Conservation (phyloP, 768 basidiomycete genomes). For the Serendipita indica region DNA sequence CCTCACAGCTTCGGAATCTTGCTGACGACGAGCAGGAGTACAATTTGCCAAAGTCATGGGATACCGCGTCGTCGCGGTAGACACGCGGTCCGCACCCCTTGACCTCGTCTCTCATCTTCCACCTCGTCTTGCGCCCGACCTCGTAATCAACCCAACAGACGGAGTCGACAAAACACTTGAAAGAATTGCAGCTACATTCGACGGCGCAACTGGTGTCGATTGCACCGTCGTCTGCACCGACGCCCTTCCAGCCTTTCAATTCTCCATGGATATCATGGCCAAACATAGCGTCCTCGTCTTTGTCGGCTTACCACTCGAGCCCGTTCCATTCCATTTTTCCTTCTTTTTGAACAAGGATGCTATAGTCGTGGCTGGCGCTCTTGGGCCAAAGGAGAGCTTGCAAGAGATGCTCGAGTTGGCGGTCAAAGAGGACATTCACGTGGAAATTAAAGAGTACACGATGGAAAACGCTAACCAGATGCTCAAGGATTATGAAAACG, state of each 20-base stretch:
- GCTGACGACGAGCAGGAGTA: constrained; percentile 10
- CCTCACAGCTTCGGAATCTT: background rate
- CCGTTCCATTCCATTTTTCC: constrained; percentile 11
- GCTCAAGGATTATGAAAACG: background rate
- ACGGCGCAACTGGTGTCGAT: constrained; percentile 10
- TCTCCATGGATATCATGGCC: constrained; percentile 12
- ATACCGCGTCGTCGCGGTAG: constrained; percentile 14
- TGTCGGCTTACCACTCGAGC: constrained; percentile 13
- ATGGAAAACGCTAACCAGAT: background rate
- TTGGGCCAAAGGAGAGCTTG: background rate
- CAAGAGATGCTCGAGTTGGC: background rate
- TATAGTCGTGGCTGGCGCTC: background rate
- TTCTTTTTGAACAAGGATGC: constrained; percentile 9
- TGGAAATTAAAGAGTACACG: background rate
- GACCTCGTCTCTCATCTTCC: constrained; percentile 14
- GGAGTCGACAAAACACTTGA: background rate
- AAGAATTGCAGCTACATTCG: background rate
- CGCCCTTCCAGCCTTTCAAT: constrained; percentile 13
- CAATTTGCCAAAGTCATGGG: constrained; percentile 16
- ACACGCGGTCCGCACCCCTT: constrained; percentile 14
- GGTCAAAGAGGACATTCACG: background rate
- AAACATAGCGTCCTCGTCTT: constrained; percentile 15
- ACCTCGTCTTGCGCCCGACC: constrained; percentile 9
- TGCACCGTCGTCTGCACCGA: constrained; percentile 16
- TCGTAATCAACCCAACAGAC: constrained; percentile 12